A percentile compares a stretch with the other conserved stretches of the same genome.
phyloP scores from a whole-genome alignment of 768 basidiomycete species.

The Rhizopogon vinicolor region DNA sequence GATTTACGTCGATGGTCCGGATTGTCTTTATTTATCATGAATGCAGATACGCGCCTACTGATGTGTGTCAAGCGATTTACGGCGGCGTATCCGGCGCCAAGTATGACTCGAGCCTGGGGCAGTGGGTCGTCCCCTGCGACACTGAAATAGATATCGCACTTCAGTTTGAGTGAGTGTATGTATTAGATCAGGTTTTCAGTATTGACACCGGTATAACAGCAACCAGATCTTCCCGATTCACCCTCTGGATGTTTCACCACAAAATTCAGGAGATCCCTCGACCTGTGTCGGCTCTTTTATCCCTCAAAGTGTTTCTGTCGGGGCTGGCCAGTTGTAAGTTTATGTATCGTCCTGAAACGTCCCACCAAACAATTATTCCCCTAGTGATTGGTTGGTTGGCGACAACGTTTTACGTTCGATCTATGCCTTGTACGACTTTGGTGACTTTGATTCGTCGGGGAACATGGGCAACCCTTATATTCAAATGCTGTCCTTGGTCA shows the following conservation, averaged over 20 bases:
- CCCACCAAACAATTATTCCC: conserved; percentile 5
- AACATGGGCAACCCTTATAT: conserved; percentile 75
- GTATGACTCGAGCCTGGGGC: conserved; percentile 45
- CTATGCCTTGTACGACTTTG: conserved; percentile 82
- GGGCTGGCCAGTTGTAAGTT: conserved; percentile 62
- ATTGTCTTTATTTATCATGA: conserved; percentile 3
- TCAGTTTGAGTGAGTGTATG: conserved; percentile 59
- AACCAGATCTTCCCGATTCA: conserved; percentile 74
- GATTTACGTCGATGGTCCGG: neutral
- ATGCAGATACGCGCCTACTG: conserved; percentile 62
- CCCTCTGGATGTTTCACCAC: conserved; percentile 69
- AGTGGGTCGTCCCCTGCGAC: conserved; percentile 74
- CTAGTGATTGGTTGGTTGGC: conserved; percentile 78
- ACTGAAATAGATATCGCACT: conserved; percentile 75
- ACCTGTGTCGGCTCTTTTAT: conserved; percentile 75
- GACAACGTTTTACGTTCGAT: conserved; percentile 81
- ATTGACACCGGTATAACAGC: conserved; percentile 30
- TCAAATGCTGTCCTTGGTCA: conserved; percentile 63
- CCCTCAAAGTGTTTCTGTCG: conserved; percentile 55
- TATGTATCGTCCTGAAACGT: neutral
- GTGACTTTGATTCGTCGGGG: conserved; percentile 63
- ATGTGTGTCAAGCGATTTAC: conserved; percentile 68
- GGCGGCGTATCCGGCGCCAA: conserved; percentile 57
- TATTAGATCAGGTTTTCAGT: conserved; percentile 1
- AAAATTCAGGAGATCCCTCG: conserved; percentile 36